Base-by-base conservation (phyloP, 352 stramenopile genomes). In the Pythium phragmiticola region DNA sequence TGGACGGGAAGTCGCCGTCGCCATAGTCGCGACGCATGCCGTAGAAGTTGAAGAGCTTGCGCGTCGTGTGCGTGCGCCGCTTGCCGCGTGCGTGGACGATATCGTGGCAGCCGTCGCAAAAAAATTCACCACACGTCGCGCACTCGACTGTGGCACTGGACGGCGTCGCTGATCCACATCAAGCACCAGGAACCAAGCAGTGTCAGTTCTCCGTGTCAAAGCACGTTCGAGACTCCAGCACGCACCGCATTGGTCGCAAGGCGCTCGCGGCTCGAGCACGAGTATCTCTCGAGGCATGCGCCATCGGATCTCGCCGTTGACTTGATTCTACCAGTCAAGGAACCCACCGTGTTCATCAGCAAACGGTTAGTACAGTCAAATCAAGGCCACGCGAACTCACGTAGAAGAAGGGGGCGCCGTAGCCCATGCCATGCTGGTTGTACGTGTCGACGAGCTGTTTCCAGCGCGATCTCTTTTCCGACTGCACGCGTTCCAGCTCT, bases 11-110 rank as follows among this genome's bases (percentile, higher is more conserved):
- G 9, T 89, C 84, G 28, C 89, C 90, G 59, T 97, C 87, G 57
- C 88, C 87, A 50, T 96, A 97, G 68, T 98, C 93, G 43, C 94
- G 82, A n/a, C 93, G 82, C 28, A 83, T 83, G 28, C 80, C 87
- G 66, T 98, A 98, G 60, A 80, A 97, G 76, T 98, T 92, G 75
- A 96, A 98, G 13, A 98, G 57, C 30, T 78, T 75, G 12, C 90
- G 80, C 45, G 83, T 94, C 30, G 69, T 39, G 69, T 98, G 94
- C 1, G 66, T 23, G 4, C 75, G 69, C 9, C 93, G 73, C 59
- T 92, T 94, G 2, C 92, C 90, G 17, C 81, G 84, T 16, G 74
- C 77, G 61, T 98, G 90, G 16, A 98, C 89, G 54, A 92, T 78
- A 3, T 82, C 60, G 41, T 84, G 87, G 63, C 93, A 98, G 57